These are phyloP conservation scores for Verruconis gallopava DNA, from an alignment of 2,329 filamentous ascomycete species.

Conservation along the genomic window DNA sequence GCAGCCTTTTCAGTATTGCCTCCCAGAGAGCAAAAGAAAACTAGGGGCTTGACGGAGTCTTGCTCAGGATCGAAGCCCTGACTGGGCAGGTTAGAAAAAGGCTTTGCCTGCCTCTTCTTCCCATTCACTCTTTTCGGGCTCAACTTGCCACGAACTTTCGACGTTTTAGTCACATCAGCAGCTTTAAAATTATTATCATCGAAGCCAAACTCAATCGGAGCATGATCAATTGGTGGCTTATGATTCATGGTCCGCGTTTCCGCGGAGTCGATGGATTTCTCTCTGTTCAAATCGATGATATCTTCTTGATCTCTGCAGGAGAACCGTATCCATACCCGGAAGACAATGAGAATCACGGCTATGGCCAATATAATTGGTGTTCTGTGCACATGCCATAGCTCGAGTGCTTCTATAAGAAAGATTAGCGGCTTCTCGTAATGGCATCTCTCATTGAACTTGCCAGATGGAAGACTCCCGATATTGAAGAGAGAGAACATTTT, in stretches of 20 bases:
- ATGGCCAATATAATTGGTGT: conserved; percentile 9
- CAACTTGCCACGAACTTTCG: conserved; percentile 10
- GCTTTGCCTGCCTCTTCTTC: conserved; percentile 17
- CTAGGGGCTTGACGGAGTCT: conserved; percentile 52
- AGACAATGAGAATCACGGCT: conserved; percentile 1
- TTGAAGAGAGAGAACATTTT: too few relatives aligned
- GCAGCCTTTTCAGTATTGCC: conserved; percentile 68
- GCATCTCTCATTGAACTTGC: too few relatives aligned
- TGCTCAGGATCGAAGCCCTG: conserved; percentile 19
- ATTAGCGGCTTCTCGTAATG: too few relatives aligned
- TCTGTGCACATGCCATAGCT: conserved; percentile 10
- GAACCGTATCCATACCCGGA: not conserved
- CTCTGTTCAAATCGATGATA: conserved; percentile 19
- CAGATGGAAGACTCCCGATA: too few relatives aligned
- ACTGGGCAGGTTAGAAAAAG: conserved; percentile 15
- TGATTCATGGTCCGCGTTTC: too few relatives aligned
- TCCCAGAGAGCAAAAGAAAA: conserved; percentile 86
- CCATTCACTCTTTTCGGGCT: conserved; percentile 27
- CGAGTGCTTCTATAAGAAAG: conserved; percentile 9
- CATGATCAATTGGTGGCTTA: conserved; percentile 14
- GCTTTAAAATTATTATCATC: conserved; percentile 21
- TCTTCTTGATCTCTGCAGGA: conserved; percentile 19
- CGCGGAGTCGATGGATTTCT: conserved; percentile 21
- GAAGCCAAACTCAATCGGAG: conserved; percentile 8
- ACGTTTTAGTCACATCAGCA: conserved; percentile 5